phyloP scores from a whole-genome alignment of 164 flowering plant species.

The Dillenia turbinata region DNA sequence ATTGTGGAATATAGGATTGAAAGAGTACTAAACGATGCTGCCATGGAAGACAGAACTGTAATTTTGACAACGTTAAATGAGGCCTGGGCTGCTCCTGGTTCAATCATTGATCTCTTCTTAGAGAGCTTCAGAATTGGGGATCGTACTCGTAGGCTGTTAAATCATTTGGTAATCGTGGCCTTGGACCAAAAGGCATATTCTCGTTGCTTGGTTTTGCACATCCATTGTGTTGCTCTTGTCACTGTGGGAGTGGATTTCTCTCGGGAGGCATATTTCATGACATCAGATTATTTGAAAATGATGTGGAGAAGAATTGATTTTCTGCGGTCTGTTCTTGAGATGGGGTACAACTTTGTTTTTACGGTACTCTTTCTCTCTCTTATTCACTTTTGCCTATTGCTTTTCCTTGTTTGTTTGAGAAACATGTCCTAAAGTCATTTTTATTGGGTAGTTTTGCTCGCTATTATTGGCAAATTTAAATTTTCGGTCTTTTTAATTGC shows the following conservation, averaged over 20 bases:
- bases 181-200: conserved; percentile 66
- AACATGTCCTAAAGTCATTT: too few relatives aligned
- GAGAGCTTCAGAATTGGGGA: conserved; percentile 77
- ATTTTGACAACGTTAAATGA: conserved; percentile 77
- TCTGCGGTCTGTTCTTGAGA: conserved; percentile 55
- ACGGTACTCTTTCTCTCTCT: conserved; percentile 37
- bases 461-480: too few relatives aligned
- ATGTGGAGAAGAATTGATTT: conserved; percentile 88
- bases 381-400: neutral
- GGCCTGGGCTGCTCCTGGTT: conserved; percentile 79
- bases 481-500: too few relatives aligned
- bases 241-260: conserved; percentile 66
- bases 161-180: conserved; percentile 73
- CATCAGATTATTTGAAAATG: conserved; percentile 67
- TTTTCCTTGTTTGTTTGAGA: too few relatives aligned
- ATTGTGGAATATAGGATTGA: conserved; percentile 38
- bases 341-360: conserved; percentile 78
- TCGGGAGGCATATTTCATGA: conserved; percentile 76
- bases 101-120: conserved; percentile 68
- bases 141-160: conserved; percentile 44
- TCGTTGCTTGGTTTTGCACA: conserved; percentile 51
- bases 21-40: conserved; percentile 49
- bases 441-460: too few relatives aligned
- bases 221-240: conserved; percentile 60
- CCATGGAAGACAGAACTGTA: conserved; percentile 62